phyloP scores from a whole-genome alignment of 2,329 filamentous ascomycete species.

The Bretziella fagacearum region DNA sequence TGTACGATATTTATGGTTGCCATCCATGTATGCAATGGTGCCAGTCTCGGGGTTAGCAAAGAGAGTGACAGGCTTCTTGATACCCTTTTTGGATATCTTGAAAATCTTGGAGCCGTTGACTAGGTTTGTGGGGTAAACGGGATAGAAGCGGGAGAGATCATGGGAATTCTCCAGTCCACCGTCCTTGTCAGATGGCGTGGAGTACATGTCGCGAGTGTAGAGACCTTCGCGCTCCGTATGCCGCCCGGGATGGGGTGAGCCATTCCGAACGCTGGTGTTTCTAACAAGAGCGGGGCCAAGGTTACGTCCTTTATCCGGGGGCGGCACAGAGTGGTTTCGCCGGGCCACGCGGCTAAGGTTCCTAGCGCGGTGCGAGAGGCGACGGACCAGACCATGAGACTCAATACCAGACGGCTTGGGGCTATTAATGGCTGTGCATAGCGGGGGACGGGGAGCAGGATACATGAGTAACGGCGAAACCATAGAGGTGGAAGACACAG shows the following conservation, averaged over 20 bases:
- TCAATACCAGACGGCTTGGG: neutral
- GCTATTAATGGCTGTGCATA: too few species aligned
- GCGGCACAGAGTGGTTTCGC: slow-evolving; percentile 57
- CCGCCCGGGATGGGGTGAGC: slow-evolving; percentile 38
- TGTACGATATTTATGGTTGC: slow-evolving; percentile 57
- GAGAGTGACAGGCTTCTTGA: slow-evolving; percentile 47
- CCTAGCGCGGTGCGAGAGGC: slow-evolving; percentile 66
- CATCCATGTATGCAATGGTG: slow-evolving; percentile 69
- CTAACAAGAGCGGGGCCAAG: slow-evolving; percentile 78
- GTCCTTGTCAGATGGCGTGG: too few species aligned
- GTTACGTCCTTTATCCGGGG: slow-evolving; percentile 29
- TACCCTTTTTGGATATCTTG: slow-evolving; percentile 72
- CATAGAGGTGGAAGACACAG: too few species aligned
- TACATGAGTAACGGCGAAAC: too few species aligned
- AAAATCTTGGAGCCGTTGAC: slow-evolving; percentile 61
- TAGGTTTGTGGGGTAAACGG: slow-evolving; percentile 59
- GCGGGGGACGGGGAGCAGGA: neutral
- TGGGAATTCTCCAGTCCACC: too few species aligned
- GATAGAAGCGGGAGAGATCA: slow-evolving; percentile 28
- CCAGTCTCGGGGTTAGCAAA: slow-evolving; percentile 68
- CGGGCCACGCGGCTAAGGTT: slow-evolving; percentile 42
- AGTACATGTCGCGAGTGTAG: slow-evolving; percentile 28
- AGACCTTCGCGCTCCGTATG: slow-evolving; percentile 24
- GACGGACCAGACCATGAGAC: slow-evolving; percentile 52
- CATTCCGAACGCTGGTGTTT: slow-evolving; percentile 77